A percentile compares a stretch with the other conserved stretches of the same genome.
These are phyloP conservation scores for Naegleria gruberi DNA, from an alignment of 208 protist species.

Conservation along the genomic window DNA sequence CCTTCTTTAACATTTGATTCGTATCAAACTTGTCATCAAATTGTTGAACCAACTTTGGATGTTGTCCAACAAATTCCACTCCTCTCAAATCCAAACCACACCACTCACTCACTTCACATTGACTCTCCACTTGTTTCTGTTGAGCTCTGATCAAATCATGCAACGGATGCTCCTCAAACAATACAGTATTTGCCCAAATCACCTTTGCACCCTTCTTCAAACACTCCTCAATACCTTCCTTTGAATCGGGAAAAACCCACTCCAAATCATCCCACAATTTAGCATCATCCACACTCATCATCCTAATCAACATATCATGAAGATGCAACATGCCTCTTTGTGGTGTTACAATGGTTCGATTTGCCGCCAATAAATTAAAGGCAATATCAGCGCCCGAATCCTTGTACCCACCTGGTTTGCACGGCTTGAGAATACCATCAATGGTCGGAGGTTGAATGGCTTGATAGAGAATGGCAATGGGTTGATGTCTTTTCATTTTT, in stretches of 20 bases:
- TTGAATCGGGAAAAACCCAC: constrained; percentile 2
- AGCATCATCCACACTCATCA: background rate
- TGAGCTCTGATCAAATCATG: background rate
- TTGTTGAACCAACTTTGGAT: too few species aligned
- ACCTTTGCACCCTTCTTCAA: background rate
- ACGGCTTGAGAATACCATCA: background rate
- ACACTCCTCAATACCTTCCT: background rate
- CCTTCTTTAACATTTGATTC: too few species aligned
- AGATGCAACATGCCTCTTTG: background rate
- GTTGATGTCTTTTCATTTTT: too few species aligned
- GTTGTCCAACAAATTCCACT: too few species aligned
- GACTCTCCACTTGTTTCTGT: too few species aligned
- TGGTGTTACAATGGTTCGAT: too few species aligned
- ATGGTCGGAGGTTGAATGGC: background rate
- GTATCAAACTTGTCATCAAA: too few species aligned
- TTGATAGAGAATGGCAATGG: constrained; percentile 13
- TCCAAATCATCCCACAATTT: background rate
- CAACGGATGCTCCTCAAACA: background rate
- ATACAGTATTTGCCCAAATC: background rate
- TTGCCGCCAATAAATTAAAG: background rate
- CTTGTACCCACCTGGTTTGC: background rate
- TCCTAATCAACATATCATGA: background rate
- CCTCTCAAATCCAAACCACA: too few species aligned
- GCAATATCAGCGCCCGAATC: constrained; percentile 14
- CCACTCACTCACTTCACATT: too few species aligned